Evolutionary conservation across 2,329 filamentous ascomycete genomes (phyloP).

Genomic region (Aspergillus udagawae): DNA sequence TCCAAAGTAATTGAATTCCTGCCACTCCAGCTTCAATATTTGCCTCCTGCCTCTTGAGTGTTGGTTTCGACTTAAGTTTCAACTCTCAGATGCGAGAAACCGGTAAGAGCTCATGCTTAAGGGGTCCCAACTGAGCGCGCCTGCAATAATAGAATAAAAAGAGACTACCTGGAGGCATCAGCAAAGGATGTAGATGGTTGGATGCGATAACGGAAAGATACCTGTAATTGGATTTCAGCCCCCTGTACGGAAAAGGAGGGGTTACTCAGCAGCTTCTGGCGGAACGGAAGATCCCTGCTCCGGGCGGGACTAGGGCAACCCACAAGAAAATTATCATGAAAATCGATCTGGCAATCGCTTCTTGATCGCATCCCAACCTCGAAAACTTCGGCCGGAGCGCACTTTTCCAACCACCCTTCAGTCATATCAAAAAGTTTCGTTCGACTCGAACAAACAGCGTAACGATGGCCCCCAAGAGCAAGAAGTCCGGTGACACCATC

Average conservation of each 20-base stretch:
- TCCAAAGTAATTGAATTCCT: background rate
- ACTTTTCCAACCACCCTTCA: conserved; percentile 4
- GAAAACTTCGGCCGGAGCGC: conserved; percentile 16
- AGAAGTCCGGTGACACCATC: conserved; percentile 78
- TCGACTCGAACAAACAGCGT: conserved; percentile 32
- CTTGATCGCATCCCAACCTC: background rate
- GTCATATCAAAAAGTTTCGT: conserved; percentile 15
- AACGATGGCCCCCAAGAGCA: conserved; percentile 64
- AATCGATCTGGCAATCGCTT: background rate
- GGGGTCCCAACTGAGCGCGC: background rate
- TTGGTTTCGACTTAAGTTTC: background rate
- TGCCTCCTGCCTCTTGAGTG: background rate
- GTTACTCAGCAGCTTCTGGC: conserved; percentile 2
- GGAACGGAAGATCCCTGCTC: conserved; percentile 1
- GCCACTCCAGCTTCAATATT: background rate
- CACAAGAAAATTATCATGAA: conserved; percentile 13
- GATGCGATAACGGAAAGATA: background rate
- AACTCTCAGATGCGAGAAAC: background rate
- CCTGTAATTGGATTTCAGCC: background rate
- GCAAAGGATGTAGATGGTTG: background rate
- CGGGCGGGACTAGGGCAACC: background rate
- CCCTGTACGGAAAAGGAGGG: background rate
- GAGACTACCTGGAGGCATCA: too few relatives aligned
- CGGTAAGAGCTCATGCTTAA: background rate
- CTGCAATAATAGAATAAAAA: background rate